Percentiles rank a stretch among this genome's conserved stretches.
These are phyloP conservation scores for Monsonia emarginata DNA, from an alignment of 441 rosid genomes.

Conservation along the genomic window DNA sequence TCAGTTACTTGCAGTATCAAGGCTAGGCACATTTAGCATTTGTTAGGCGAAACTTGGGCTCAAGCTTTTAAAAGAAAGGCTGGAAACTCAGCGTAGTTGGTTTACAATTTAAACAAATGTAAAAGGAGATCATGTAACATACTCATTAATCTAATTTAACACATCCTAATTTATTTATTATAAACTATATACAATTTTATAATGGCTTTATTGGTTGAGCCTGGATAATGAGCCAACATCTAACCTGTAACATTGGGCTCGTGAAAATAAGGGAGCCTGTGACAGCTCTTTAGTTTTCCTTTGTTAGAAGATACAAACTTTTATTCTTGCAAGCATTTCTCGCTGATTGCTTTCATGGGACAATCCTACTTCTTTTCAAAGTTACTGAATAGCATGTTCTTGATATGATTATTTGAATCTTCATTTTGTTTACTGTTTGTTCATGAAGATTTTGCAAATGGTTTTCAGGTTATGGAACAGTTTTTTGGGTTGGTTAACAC, in stretches of 20 bases:
- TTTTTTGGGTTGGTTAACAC: slow-evolving; percentile 90
- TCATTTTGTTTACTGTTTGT: neutral
- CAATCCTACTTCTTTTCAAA: neutral
- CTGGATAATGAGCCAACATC: neutral
- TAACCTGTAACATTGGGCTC: neutral
- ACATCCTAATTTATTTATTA: too few species aligned
- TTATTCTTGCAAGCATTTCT: too few species aligned
- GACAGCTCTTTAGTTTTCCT: too few species aligned
- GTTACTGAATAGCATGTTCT: neutral
- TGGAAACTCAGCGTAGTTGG: neutral
- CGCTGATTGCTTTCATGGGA: too few species aligned
- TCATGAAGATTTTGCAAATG: slow-evolving; percentile 11
- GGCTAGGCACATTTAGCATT: neutral
- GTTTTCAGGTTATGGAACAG: slow-evolving; percentile 95
- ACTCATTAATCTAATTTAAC: neutral
- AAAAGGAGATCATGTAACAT: neutral
- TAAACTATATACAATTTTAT: neutral
- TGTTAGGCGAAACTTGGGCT: neutral
- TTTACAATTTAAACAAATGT: neutral
- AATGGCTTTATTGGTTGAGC: neutral
- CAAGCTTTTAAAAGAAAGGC: neutral
- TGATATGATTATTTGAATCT: slow-evolving; percentile 1
- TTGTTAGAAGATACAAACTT: too few species aligned
- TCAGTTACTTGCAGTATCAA: too few species aligned
- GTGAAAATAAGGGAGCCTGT: too few species aligned